A percentile compares a stretch with the other conserved stretches of the same genome.
phyloP scores from a whole-genome alignment of 2,329 filamentous ascomycete species.

The Colletotrichum ledebouriae region DNA sequence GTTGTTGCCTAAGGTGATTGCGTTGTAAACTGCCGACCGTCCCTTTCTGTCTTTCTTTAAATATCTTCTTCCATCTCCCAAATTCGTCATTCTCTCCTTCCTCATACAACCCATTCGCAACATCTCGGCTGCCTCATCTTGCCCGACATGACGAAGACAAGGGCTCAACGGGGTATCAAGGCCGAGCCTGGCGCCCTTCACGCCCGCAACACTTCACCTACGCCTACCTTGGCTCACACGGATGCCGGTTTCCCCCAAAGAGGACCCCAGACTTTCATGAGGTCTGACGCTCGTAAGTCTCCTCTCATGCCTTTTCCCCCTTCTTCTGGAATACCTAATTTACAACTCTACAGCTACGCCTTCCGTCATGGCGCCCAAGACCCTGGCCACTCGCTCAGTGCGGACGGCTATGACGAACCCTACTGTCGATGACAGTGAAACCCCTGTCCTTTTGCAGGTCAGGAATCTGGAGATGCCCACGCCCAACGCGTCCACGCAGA shows the following conservation, averaged over 20 bases:
- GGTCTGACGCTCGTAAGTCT: slow-evolving; percentile 57
- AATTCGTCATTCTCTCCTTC: neutral
- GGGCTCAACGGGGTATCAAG: slow-evolving; percentile 32
- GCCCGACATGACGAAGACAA: slow-evolving; percentile 35
- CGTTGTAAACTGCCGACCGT: neutral
- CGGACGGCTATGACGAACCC: slow-evolving; percentile 34
- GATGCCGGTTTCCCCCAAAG: slow-evolving; percentile 16
- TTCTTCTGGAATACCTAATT: neutral
- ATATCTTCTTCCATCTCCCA: neutral
- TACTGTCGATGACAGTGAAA: slow-evolving; percentile 49
- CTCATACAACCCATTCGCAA: neutral
- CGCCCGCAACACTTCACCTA: neutral
- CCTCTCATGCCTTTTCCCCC: neutral
- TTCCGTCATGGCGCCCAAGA: slow-evolving; percentile 48
- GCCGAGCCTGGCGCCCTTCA: slow-evolving; percentile 25
- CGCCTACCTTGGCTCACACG: slow-evolving; percentile 28
- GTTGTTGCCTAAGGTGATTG: neutral
- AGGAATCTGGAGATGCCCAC: slow-evolving; percentile 47
- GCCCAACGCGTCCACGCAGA: slow-evolving; percentile 42
- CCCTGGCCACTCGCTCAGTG: slow-evolving; percentile 9
- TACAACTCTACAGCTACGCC: slow-evolving; percentile 50
- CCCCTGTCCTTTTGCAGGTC: slow-evolving; percentile 54
- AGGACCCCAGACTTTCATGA: slow-evolving; percentile 40
- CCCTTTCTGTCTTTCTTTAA: neutral
- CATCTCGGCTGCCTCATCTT: slow-evolving; percentile 14